phyloP scores from a whole-genome alignment of 2,329 filamentous ascomycete species.

The Alternaria viburni region DNA sequence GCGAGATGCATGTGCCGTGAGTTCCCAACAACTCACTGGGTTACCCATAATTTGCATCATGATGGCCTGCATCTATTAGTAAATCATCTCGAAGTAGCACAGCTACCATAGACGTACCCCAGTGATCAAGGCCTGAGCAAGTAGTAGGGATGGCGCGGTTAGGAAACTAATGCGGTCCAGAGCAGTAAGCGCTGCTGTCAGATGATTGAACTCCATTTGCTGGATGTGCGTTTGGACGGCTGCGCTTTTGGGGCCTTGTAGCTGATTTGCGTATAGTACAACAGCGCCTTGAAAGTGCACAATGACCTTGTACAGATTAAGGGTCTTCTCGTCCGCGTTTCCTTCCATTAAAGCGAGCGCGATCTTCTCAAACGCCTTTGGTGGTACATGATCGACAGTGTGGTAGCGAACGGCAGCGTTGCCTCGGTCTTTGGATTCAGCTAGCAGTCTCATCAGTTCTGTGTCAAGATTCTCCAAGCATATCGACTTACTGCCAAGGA shows the following conservation, averaged over 20 bases:
- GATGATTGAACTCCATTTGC: slow-evolving; percentile 35
- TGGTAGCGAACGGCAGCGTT: slow-evolving; percentile 29
- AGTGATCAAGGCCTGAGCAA: slow-evolving; percentile 40
- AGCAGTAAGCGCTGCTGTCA: slow-evolving; percentile 38
- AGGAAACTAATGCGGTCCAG: slow-evolving; percentile 38
- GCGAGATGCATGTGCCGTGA: slow-evolving; percentile 40
- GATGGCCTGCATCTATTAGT: slow-evolving; percentile 25
- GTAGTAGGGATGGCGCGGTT: slow-evolving; percentile 32
- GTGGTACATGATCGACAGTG: slow-evolving; percentile 37
- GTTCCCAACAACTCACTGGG: slow-evolving; percentile 39
- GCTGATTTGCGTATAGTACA: slow-evolving; percentile 31
- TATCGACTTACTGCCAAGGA: slow-evolving; percentile 28
- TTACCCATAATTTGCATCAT: slow-evolving; percentile 45
- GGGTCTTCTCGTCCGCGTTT: slow-evolving; percentile 35
- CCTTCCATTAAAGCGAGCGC: slow-evolving; percentile 37
- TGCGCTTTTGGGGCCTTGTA: slow-evolving; percentile 29
- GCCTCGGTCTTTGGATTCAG: slow-evolving; percentile 22
- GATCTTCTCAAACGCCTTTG: slow-evolving; percentile 39
- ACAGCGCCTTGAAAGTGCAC: slow-evolving; percentile 40
- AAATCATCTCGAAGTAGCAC: background rate
- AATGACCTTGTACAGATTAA: slow-evolving; percentile 39
- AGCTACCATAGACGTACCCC: slow-evolving; percentile 25
- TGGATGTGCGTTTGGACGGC: slow-evolving; percentile 34
- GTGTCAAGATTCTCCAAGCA: background rate
- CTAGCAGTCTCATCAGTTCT: slow-evolving; percentile 13